Conservation (phyloP, 108 stramenopile genomes). For the Cylindrotheca closterium region DNA sequence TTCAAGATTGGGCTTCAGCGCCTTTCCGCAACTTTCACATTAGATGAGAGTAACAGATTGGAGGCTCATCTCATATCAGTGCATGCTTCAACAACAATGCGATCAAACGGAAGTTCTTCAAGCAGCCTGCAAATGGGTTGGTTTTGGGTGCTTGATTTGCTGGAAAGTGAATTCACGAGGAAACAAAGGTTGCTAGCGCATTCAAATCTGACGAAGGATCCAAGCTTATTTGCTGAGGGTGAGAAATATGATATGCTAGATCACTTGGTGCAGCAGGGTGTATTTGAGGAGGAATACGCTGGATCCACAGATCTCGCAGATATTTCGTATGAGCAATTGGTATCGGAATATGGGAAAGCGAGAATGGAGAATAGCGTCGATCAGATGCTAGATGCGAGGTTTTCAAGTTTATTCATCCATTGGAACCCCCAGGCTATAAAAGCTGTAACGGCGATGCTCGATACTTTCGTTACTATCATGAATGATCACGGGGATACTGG, state of each 20-base stretch:
- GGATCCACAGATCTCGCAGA: slow-evolving; percentile 77
- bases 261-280: slow-evolving; percentile 51
- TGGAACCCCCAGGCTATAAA: slow-evolving; percentile 75
- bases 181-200: slow-evolving; percentile 70
- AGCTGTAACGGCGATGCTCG: slow-evolving; percentile 31
- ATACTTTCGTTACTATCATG: slow-evolving; percentile 33
- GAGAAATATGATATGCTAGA: slow-evolving; percentile 56
- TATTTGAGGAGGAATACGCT: slow-evolving; percentile 44
- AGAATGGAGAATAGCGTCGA: slow-evolving; percentile 1
- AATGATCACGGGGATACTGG: slow-evolving; percentile 27
- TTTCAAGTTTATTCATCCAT: slow-evolving; percentile 75
- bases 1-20: slow-evolving; percentile 30
- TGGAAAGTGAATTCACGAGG: slow-evolving; percentile 40
- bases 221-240: slow-evolving; percentile 44
- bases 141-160: slow-evolving; percentile 82
- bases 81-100: slow-evolving; percentile 42
- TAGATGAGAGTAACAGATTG: slow-evolving; percentile 51
- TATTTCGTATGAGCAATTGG: slow-evolving; percentile 31
- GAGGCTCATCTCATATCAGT: slow-evolving; percentile 82
- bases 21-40: slow-evolving; percentile 48
- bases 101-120: slow-evolving; percentile 55
- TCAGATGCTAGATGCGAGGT: slow-evolving; percentile 56
- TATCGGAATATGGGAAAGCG: background rate
- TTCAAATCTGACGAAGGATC: slow-evolving; percentile 62
- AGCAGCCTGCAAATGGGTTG: slow-evolving; percentile 71